These are phyloP conservation scores for Diaporthe destruens DNA, from an alignment of 2,329 filamentous ascomycete species.

Conservation along the genomic window DNA sequence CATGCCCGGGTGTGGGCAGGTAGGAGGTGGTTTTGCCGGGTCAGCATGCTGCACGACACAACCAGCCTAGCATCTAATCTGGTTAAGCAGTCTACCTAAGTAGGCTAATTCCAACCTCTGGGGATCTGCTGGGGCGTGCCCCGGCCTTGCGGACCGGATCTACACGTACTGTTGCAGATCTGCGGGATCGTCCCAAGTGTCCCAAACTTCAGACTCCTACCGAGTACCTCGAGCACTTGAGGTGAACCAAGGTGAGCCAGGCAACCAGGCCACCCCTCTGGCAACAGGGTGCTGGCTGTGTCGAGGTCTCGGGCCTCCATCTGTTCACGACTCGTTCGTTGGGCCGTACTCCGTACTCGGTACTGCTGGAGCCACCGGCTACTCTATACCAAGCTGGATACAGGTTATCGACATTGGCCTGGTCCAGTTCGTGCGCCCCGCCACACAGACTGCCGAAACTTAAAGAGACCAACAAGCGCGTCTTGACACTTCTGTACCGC, in stretches of 20 bases:
- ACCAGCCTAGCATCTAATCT: not conserved
- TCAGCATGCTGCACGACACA: not conserved
- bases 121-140: not conserved
- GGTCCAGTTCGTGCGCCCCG: not conserved
- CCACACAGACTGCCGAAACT: not conserved
- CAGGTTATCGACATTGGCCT: not conserved
- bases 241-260: not conserved
- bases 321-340: not conserved
- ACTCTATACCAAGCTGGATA: too few relatives aligned
- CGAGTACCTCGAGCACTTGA: not conserved
- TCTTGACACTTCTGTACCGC: not conserved
- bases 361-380: too few relatives aligned
- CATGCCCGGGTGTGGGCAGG: too few relatives aligned
- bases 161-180: conserved; percentile 34
- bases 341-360: too few relatives aligned
- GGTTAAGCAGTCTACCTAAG: not conserved
- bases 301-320: not conserved
- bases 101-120: not conserved
- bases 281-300: not conserved
- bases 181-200: conserved; percentile 1
- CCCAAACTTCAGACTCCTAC: not conserved
- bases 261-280: not conserved
- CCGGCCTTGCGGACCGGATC: conserved; percentile 25
- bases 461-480: not conserved
- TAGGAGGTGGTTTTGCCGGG: not conserved